Base-by-base conservation (phyloP, 768 basidiomycete species). In the Royoungia palumana region DNA sequence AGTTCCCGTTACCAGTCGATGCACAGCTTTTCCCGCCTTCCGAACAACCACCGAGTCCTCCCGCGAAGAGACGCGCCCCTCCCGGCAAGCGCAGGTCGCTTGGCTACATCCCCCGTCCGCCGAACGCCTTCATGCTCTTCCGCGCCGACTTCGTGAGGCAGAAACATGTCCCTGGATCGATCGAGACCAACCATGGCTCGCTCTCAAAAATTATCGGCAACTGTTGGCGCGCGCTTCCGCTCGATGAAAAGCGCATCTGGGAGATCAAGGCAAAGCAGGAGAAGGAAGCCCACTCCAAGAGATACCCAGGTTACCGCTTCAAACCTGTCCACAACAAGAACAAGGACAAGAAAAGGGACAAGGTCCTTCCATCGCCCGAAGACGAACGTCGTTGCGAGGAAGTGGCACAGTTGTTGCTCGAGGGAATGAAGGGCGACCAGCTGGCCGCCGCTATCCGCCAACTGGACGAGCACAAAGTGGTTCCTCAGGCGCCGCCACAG, bases 171-270 rank as follows among this genome's bases (percentile, higher is more conserved):
- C 76, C 76, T 9, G 76, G 76, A 0, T 71, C 74, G 10, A 76
- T 78, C 51, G 77, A 77, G 61, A 73, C 73, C 1, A 76, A 74
- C 49, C 76, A 77, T 49, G 72, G 71, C 9, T 75, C 75, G 1
- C 65, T 77, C 12, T 77, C 76, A 2, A 77, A 76, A 59, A 78
- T 77, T 50, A 74, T 78, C 22, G 74, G 75, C 8, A 76, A 75
- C 47, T 76, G 73, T 55, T 90, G 88, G 88, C 77, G 82, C 21
- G 65, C 81, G 0, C 77, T 90, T 4, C 83, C 86, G 0, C 74
- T 81, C 16, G 78, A 83, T 14, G 85, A 90, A 65, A 87, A 85
- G 60, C 75, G 75, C 5, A 71, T 80, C 16, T 90, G 88, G 88
- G 85, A 89, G 59, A 68, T 77, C 28, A 78, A 78, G 46, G 88